Evolutionary conservation across 2,329 filamentous ascomycete genomes (phyloP).

Genomic region (Penicillium sp.): DNA sequence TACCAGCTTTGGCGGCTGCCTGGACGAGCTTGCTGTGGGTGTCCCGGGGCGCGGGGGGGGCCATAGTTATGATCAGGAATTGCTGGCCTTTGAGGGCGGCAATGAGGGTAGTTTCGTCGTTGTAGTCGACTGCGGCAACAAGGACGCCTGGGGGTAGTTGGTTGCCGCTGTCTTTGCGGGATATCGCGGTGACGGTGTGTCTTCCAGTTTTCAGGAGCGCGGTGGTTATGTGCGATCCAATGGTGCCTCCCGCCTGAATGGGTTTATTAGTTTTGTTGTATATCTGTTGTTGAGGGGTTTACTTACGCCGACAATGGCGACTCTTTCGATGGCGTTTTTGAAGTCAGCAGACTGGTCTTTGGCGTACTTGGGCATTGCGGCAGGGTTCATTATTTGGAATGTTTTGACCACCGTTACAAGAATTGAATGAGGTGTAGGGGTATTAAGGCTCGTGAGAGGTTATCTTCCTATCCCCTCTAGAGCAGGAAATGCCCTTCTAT

Average conservation of each 20-base stretch:
- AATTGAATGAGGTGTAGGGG: background rate
- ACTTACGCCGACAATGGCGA: constrained; percentile 15
- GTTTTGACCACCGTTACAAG: too few species aligned
- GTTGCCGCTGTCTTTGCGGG: constrained; percentile 6
- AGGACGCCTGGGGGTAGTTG: constrained; percentile 4
- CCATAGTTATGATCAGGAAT: constrained; percentile 9
- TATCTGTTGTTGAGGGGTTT: background rate
- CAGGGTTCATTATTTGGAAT: too few species aligned
- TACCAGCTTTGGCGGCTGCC: constrained; percentile 50
- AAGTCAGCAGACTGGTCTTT: constrained; percentile 10
- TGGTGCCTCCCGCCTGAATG: constrained; percentile 6
- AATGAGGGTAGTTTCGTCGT: constrained; percentile 4
- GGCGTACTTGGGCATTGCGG: constrained; percentile 4
- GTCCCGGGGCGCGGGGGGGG: background rate
- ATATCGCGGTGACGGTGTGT: constrained; percentile 8
- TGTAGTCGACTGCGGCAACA: constrained; percentile 6
- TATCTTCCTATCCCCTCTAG: background rate
- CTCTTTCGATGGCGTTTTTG: constrained; percentile 8
- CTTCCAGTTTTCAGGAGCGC: constrained; percentile 7
- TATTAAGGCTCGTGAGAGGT: background rate
- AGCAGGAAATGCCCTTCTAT: background rate
- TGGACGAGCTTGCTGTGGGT: constrained; percentile 10
- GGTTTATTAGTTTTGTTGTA: background rate
- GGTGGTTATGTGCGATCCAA: constrained; percentile 2
- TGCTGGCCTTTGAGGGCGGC: constrained; percentile 10